phyloP scores from a whole-genome alignment of 164 flowering plant species.

The Vitis rupestris region DNA sequence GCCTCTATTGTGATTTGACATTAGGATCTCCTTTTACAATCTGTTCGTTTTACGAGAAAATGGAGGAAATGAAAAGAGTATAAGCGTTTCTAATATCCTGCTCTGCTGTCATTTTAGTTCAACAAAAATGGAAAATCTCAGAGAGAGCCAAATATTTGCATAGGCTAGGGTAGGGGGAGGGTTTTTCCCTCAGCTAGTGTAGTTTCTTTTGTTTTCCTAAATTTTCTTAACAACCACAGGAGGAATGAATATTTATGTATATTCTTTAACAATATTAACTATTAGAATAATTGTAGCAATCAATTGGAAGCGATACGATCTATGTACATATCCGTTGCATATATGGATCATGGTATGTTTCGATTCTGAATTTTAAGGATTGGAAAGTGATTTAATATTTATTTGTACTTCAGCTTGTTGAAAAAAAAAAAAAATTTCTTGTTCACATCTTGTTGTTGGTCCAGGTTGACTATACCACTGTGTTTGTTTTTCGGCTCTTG shows the following conservation, averaged over 20 bases:
- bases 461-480: conserved; percentile 91
- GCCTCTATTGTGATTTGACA: background rate
- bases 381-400: background rate
- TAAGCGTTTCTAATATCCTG: too few species aligned
- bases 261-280: conserved; percentile 33
- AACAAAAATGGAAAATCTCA: too few species aligned
- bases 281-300: conserved; percentile 75
- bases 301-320: conserved; percentile 81
- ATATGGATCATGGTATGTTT: conserved; percentile 92
- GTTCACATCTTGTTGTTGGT: conserved; percentile 2
- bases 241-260: background rate
- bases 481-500: conserved; percentile 86
- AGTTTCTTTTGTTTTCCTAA: background rate
- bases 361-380: background rate
- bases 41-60: background rate
- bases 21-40: background rate
- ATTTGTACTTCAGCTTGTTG: background rate
- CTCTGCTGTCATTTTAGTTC: too few species aligned
- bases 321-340: conserved; percentile 83
- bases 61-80: background rate
- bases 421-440: background rate
- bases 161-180: too few species aligned
- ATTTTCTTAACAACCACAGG: background rate
- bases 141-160: too few species aligned
- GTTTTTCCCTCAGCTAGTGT: too few species aligned